Percentiles rank a stretch among this genome's conserved stretches.
Evolutionary conservation across 139 green algal species (phyloP).

Genomic region (Closterium sp.): DNA sequence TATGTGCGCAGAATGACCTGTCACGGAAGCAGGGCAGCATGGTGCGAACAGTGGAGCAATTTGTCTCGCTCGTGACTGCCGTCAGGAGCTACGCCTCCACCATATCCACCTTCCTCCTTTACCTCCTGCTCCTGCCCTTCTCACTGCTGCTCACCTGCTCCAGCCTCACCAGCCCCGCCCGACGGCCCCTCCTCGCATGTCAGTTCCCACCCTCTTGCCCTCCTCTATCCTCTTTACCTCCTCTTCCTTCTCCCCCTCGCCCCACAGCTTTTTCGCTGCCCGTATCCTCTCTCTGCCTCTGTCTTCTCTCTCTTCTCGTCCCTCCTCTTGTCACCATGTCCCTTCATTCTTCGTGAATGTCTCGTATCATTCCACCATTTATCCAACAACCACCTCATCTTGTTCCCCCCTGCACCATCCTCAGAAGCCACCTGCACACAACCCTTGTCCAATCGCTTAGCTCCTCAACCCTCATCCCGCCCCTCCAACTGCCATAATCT

Average conservation of each 20-base stretch:
- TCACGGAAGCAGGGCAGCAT: not conserved
- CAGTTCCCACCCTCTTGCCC: not conserved
- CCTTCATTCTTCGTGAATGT: no score
- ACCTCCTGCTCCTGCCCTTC: not conserved
- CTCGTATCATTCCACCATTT: no score
- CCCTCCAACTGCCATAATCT: not conserved
- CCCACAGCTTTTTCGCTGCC: no score
- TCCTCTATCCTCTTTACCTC: not conserved
- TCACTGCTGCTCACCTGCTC: constrained; percentile 3
- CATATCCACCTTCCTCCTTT: not conserved
- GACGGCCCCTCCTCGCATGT: not conserved
- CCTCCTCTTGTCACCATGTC: no score
- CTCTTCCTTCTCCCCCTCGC: no score
- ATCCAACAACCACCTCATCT: not conserved
- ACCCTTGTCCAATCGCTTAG: not conserved
- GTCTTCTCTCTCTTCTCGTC: not conserved
- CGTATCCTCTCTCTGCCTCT: not conserved
- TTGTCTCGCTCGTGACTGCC: not conserved
- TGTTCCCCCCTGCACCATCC: not conserved
- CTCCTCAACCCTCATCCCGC: no score
- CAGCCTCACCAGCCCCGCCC: not conserved
- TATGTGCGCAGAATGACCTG: not conserved
- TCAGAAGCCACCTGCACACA: not conserved
- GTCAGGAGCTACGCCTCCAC: not conserved
- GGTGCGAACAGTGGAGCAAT: not conserved